Conservation (phyloP, 2,329 filamentous ascomycete genomes). For the Thelonectria rubi region DNA sequence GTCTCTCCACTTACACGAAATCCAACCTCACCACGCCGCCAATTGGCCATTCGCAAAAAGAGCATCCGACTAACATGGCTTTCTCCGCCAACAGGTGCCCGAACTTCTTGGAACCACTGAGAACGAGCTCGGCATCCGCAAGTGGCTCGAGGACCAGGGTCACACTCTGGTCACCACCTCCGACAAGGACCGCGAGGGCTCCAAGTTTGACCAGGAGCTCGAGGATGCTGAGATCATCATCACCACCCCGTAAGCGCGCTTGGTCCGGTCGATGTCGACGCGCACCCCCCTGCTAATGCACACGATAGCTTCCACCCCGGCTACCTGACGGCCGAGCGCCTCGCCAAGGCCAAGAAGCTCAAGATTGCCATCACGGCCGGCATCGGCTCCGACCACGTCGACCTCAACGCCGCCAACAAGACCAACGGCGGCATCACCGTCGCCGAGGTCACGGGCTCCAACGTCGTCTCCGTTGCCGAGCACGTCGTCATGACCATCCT, state of each 20-base stretch:
- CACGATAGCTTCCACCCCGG: slow-evolving; percentile 90
- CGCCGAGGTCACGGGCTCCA: slow-evolving; percentile 96
- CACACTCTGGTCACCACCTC: slow-evolving; percentile 97
- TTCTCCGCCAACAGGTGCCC: slow-evolving; percentile 63
- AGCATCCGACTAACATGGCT: slow-evolving; percentile 26
- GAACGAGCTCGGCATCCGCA: slow-evolving; percentile 96
- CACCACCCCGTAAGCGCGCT: slow-evolving; percentile 81
- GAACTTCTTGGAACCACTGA: slow-evolving; percentile 92
- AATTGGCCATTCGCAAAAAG: neutral
- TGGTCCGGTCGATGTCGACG: neutral
- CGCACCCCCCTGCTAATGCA: neutral
- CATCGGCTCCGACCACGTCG: slow-evolving; percentile 98
- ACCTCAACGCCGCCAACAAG: slow-evolving; percentile 95
- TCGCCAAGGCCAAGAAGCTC: slow-evolving; percentile 98
- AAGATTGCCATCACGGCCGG: slow-evolving; percentile 97
- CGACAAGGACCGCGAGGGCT: slow-evolving; percentile 95
- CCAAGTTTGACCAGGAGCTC: slow-evolving; percentile 92
- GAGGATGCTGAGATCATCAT: slow-evolving; percentile 99
- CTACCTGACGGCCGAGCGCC: slow-evolving; percentile 94
- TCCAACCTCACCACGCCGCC: slow-evolving; percentile 7
- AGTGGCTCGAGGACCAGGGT: slow-evolving; percentile 97
- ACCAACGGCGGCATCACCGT: slow-evolving; percentile 98
- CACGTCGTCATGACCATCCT: slow-evolving; percentile 99
- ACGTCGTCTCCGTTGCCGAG: slow-evolving; percentile 98
- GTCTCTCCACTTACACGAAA: slow-evolving; percentile 18